Evolutionary conservation across 2,329 filamentous ascomycete species (phyloP), one percentile per base, ranked within the genome.

Genomic region (Onygena corvina): DNA sequence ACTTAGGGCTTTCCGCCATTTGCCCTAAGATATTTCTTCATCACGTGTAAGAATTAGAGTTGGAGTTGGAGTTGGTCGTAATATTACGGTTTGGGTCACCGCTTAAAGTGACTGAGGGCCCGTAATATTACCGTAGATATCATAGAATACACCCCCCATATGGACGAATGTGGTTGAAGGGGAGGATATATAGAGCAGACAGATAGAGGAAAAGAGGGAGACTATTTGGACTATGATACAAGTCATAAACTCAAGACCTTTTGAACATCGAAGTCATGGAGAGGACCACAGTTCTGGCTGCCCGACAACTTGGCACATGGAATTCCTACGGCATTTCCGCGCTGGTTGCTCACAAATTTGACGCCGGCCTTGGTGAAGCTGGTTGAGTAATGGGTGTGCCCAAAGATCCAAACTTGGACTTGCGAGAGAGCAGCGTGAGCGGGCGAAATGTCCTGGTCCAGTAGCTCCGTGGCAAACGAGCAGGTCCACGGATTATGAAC

Each of bases 381-480:
- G 14, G 60, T 64, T 23, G 64, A 64, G 29, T 61, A 62, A 52
- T 70, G 67, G 4, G 69, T 71, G 47, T 67, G 61, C 0, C 68
- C 68, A 56, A 64, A 70, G 1, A 68, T 56, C 68, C 67, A 71
- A 12, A 53, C 51, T 34, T 62, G 60, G 0, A 69, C 64, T n/a
- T 25, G 35, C 4, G 33, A 67, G 52, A 0, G 72, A 51, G 21
- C 64, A 70, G 1, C 76, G 76, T 2, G 75, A 73, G 53, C 79
- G 75, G 47, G 78, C 74, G 0, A 75, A 20, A 46, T 12, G 25
- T 44, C 18, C 8, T 21, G 9, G 21, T 40, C 35, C 21, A 71
- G 54, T 25, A 53, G 49, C 25, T 49, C 46, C 2, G 51, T 51
- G 12, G 27, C 48, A 46, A 76, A 80, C 0, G 71, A 75, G 2